A percentile compares a stretch with the other conserved stretches of the same genome.
Conservation (phyloP, 2,329 filamentous ascomycete genomes). For the Chalara sp. region DNA sequence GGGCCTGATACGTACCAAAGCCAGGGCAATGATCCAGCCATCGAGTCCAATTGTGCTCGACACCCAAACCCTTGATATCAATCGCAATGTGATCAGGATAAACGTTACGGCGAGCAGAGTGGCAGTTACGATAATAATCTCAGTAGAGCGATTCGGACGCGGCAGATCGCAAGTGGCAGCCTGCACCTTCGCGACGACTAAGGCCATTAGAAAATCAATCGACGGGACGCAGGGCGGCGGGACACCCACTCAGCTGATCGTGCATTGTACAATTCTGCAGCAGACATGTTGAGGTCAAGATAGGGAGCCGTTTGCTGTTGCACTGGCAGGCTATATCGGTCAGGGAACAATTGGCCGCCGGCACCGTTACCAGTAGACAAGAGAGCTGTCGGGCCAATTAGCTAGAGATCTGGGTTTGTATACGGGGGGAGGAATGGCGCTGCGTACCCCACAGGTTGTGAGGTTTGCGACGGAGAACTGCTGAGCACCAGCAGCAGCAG, state of each 20-base stretch:
- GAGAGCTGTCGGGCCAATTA: neutral
- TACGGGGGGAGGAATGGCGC: neutral
- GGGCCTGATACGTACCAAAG: slow-evolving; percentile 1
- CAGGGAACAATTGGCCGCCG: no score
- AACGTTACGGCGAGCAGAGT: neutral
- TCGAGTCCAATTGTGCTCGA: neutral
- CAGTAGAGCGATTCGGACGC: neutral
- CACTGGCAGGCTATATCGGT: no score
- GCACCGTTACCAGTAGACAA: no score
- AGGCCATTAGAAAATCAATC: neutral
- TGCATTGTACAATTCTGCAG: slow-evolving; percentile 7
- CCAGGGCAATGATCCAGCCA: neutral
- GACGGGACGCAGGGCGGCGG: neutral
- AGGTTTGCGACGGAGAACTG: slow-evolving; percentile 3
- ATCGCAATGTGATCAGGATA: neutral
- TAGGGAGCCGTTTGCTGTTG: neutral
- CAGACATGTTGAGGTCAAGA: slow-evolving; percentile 1
- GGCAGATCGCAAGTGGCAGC: slow-evolving; percentile 1
- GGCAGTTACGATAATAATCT: neutral
- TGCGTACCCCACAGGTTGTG: slow-evolving; percentile 3
- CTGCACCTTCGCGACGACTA: slow-evolving; percentile 6
- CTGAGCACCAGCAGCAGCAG: neutral
- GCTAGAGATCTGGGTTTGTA: neutral
- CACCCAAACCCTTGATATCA: neutral
- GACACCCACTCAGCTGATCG: slow-evolving; percentile 2